Conservation (phyloP, 352 stramenopile species). For the Globisporangium perplexum region DNA sequence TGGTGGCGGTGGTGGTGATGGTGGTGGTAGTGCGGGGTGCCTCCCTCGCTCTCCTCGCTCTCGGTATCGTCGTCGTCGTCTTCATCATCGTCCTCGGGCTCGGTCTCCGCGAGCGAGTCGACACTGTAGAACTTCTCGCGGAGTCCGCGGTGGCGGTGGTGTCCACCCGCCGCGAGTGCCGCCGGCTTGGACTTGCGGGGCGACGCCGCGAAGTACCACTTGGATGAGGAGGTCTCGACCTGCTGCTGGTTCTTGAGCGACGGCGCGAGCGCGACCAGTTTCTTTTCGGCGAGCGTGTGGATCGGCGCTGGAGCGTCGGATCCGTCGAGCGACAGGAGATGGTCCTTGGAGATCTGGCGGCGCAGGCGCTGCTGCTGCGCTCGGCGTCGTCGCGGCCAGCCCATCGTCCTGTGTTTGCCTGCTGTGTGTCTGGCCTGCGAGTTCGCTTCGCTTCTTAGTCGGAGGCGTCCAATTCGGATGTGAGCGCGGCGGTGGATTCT, state of each 20-base stretch:
- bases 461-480: slow-evolving; percentile 10
- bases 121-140: slow-evolving; percentile 26
- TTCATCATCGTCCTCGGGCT: slow-evolving; percentile 22
- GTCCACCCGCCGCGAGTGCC: background rate
- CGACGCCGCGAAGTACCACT: slow-evolving; percentile 2
- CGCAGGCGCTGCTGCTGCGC: slow-evolving; percentile 18
- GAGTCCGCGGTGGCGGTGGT: slow-evolving; percentile 7
- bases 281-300: background rate
- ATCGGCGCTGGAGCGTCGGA: background rate
- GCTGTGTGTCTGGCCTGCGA: background rate
- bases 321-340: background rate
- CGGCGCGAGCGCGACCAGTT: background rate
- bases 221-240: background rate
- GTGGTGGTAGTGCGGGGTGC: slow-evolving; percentile 13
- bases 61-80: slow-evolving; percentile 29
- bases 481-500: slow-evolving; percentile 7
- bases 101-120: slow-evolving; percentile 29
- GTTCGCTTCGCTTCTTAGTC: background rate
- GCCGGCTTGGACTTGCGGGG: slow-evolving; percentile 1
- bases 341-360: slow-evolving; percentile 9
- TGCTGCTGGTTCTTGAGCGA: background rate
- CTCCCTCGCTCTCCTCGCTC: slow-evolving; percentile 22
- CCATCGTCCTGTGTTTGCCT: slow-evolving; percentile 3
- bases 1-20: slow-evolving; percentile 12
- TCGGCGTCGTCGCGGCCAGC: slow-evolving; percentile 14